A percentile compares a stretch with the other conserved stretches of the same genome.
Evolutionary conservation across 495 filamentous ascomycete genomes (phyloP).

Genomic region (Aspergillus cristatus): DNA sequence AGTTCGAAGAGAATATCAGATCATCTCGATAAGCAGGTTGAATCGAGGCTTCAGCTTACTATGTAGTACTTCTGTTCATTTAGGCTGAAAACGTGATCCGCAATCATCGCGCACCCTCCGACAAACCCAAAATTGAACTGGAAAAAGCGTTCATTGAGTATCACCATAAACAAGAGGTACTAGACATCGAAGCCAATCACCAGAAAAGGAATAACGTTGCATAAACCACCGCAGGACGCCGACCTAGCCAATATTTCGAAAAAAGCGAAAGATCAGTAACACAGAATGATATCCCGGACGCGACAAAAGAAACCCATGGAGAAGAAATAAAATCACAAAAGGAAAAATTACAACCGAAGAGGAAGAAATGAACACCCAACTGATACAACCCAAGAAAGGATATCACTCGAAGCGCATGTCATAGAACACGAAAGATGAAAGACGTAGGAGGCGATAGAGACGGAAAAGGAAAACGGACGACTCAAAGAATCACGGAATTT

Average conservation of each 20-base stretch:
- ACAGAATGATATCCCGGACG: constrained; percentile 30
- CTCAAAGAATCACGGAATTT: constrained; percentile 4
- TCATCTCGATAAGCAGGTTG: too few relatives aligned
- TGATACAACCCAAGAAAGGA: constrained; percentile 17
- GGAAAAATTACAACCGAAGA: constrained; percentile 23
- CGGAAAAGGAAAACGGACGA: constrained; percentile 14
- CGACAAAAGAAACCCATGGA: constrained; percentile 12
- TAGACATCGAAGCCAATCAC: too few relatives aligned
- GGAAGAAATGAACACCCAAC: constrained; percentile 7
- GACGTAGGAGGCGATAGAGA: too few relatives aligned
- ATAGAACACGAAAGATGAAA: constrained; percentile 23
- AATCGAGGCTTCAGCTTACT: too few relatives aligned
- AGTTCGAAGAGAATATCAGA: too few relatives aligned
- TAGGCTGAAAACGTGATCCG: too few relatives aligned
- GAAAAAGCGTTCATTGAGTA: too few relatives aligned
- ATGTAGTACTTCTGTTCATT: too few relatives aligned
- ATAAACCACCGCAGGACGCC: constrained; percentile 39
- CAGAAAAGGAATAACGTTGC: constrained; percentile 18
- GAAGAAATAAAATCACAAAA: constrained; percentile 5
- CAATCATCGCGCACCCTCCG: too few relatives aligned
- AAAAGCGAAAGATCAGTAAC: constrained; percentile 19
- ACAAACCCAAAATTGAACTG: too few relatives aligned
- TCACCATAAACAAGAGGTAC: too few relatives aligned
- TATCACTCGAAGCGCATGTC: constrained; percentile 16
- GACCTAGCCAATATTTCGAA: constrained; percentile 22